Evolutionary conservation across 2,329 filamentous ascomycete species (phyloP), one percentile per base, ranked within the genome.

Genomic region (Aspergillus japonicus): DNA sequence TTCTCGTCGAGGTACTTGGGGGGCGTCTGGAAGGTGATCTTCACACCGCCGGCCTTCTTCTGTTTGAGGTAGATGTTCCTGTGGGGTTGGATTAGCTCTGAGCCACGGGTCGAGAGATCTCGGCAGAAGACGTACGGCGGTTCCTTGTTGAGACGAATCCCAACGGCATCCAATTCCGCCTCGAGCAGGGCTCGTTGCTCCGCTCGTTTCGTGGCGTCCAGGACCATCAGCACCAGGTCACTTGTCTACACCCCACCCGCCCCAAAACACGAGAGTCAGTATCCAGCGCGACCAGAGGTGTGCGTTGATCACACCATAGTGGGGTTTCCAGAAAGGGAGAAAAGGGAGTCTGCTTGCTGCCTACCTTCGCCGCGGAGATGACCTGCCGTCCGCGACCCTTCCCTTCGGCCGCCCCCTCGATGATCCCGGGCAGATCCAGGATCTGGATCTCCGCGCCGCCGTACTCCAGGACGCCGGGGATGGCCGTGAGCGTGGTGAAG

Each of bases 371-470:
- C 1, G 96, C 95, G 58, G 91, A 96, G 71, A 99, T 99, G 63
- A 99, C 95, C 78, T 99, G 95, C 67, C 95, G 84, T 65, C 95
- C 95, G 81, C 96, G 83, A 19, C 95, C 95, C 80, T 99, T 99
- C 47, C 95, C 95, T 76, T 99, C 95, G 1, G 93, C 83, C 54
- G 95, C 95, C 62, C 95, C 95, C 75, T 99, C 96, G 71, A 99
- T 99, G 73, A 99, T 99, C 81, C 95, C 95, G 0, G 95, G 95
- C 64, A 99, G 80, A 87, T 99, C 95, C 61, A 99, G 88, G 65
- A 99, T 90, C 78, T 99, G 95, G 66, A 99, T 98, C 78, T 99
- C 96, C 1, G 95, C 95, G 56, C 95, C 96, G 12, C 93, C 95
- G 78, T 99, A 99, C 81, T 97, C 94, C 57, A 99, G 85, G 44